Conservation (phyloP, 768 basidiomycete species). For the Paxillus ammoniavirescens region DNA sequence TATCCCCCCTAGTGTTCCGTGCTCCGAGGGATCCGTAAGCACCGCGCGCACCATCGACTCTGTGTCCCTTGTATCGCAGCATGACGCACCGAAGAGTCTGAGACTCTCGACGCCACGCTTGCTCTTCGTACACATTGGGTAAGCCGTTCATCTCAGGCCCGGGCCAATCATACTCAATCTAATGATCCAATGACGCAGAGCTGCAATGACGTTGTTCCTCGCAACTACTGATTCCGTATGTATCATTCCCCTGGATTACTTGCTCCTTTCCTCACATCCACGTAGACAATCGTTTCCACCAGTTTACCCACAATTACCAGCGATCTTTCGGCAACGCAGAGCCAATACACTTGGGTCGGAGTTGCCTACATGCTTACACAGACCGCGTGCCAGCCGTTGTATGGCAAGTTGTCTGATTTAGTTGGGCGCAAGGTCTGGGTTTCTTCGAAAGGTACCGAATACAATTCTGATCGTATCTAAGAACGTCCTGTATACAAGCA, state of each 20-base stretch:
- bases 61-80: slow-evolving; percentile 19
- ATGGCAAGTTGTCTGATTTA: slow-evolving; percentile 77
- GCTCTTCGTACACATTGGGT: slow-evolving; percentile 71
- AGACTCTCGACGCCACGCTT: slow-evolving; percentile 54
- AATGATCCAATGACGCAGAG: slow-evolving; percentile 39
- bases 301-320: slow-evolving; percentile 77
- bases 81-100: slow-evolving; percentile 12
- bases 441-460: slow-evolving; percentile 5
- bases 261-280: slow-evolving; percentile 6
- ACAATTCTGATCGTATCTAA: slow-evolving; percentile 27
- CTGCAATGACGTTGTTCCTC: slow-evolving; percentile 77
- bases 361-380: slow-evolving; percentile 85
- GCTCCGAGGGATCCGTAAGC: slow-evolving; percentile 20
- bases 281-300: slow-evolving; percentile 74
- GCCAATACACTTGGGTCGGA: slow-evolving; percentile 84
- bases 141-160: slow-evolving; percentile 7
- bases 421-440: slow-evolving; percentile 69
- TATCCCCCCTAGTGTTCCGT: slow-evolving; percentile 7
- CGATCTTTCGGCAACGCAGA: slow-evolving; percentile 63
- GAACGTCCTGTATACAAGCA: slow-evolving; percentile 71
- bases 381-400: slow-evolving; percentile 81
- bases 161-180: slow-evolving; percentile 10
- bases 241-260: slow-evolving; percentile 6
- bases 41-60: slow-evolving; percentile 20
- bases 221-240: slow-evolving; percentile 84